Conservation (phyloP, 176 grass and related monocot genomes). For the Phoenix roebelenii region DNA sequence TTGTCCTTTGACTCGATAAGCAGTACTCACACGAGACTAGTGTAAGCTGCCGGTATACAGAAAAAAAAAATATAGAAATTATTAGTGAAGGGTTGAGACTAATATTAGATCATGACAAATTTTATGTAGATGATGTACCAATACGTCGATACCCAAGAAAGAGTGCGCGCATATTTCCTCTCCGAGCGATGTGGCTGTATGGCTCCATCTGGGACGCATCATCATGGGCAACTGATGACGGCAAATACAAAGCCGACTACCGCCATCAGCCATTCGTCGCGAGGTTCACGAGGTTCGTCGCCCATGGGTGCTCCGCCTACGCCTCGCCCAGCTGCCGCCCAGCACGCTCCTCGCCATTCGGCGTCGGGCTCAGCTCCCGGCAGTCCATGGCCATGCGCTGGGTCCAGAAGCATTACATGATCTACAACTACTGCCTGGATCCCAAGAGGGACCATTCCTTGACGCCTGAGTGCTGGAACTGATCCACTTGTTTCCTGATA, state of each 20-base stretch:
- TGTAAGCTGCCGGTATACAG: too few species aligned
- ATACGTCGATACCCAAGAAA: slow-evolving; percentile 37
- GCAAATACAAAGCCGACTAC: slow-evolving; percentile 57
- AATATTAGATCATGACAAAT: slow-evolving; percentile 13
- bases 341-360: slow-evolving; percentile 3
- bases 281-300: slow-evolving; percentile 35
- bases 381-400: slow-evolving; percentile 50
- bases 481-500: too few species aligned
- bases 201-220: slow-evolving; percentile 79
- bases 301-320: slow-evolving; percentile 29
- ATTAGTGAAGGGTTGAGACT: too few species aligned
- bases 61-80: too few species aligned
- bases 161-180: slow-evolving; percentile 25
- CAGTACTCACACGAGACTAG: too few species aligned
- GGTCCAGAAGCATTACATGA: slow-evolving; percentile 46
- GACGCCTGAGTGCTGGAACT: slow-evolving; percentile 35
- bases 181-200: slow-evolving; percentile 54
- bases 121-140: slow-evolving; percentile 59
- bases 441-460: slow-evolving; percentile 33
- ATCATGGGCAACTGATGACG: slow-evolving; percentile 57
- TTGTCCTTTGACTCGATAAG: too few species aligned
- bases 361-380: slow-evolving; percentile 16
- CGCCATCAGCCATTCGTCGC: slow-evolving; percentile 50
- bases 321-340: slow-evolving; percentile 19
- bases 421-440: slow-evolving; percentile 60